A percentile compares a stretch with the other conserved stretches of the same genome.
These are phyloP conservation scores for Leucosporidium yakuticum DNA, from an alignment of 768 basidiomycete species.

Conservation along the genomic window DNA sequence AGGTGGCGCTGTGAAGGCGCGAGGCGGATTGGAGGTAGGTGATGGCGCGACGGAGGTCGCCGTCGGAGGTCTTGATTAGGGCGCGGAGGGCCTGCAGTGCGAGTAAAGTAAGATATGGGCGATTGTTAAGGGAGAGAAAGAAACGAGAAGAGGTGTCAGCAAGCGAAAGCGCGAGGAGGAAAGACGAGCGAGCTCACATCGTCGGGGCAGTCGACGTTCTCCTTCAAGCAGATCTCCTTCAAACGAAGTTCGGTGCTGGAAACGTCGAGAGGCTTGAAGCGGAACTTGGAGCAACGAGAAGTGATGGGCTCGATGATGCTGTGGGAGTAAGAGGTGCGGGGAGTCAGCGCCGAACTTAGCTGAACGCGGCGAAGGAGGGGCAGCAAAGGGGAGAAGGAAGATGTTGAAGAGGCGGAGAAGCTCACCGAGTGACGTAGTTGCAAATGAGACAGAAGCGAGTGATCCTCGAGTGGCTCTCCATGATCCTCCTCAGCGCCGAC, in stretches of 20 bases:
- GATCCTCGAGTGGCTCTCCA: slow-evolving; percentile 97
- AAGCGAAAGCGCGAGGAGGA: neutral
- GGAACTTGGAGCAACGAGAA: slow-evolving; percentile 98
- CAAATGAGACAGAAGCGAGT: slow-evolving; percentile 97
- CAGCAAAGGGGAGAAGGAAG: neutral
- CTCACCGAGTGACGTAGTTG: slow-evolving; percentile 94
- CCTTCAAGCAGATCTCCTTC: slow-evolving; percentile 68
- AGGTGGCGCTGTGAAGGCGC: slow-evolving; percentile 59
- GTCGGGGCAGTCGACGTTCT: slow-evolving; percentile 54
- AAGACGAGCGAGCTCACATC: slow-evolving; percentile 39
- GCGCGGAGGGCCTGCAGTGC: slow-evolving; percentile 54
- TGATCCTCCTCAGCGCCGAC: slow-evolving; percentile 91
- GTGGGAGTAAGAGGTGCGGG: neutral
- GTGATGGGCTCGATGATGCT: slow-evolving; percentile 98
- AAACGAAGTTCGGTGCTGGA: slow-evolving; percentile 68
- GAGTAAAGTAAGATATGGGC: too few species aligned
- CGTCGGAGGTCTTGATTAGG: slow-evolving; percentile 72
- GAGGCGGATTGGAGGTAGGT: slow-evolving; percentile 96
- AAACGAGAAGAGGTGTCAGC: neutral
- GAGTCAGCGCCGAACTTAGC: neutral
- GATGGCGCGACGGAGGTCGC: slow-evolving; percentile 92
- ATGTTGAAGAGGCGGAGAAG: slow-evolving; percentile 30
- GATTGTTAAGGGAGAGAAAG: neutral
- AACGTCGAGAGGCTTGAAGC: slow-evolving; percentile 86
- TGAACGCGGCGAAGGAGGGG: neutral